Evolutionary conservation across 805 yeast genomes (phyloP).

Genomic region (Candida glaebosa): DNA sequence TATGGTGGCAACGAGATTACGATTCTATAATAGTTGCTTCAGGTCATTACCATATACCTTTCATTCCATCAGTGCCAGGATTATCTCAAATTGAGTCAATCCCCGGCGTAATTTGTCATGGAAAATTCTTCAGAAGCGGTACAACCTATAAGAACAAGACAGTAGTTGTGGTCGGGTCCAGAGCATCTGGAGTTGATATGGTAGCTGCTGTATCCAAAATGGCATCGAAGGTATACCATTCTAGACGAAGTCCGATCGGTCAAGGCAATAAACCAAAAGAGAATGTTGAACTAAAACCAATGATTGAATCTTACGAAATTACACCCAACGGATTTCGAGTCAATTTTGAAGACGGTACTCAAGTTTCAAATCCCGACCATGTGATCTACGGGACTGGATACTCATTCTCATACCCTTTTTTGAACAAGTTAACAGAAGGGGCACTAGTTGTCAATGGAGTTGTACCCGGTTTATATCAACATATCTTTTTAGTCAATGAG

Average conservation of each 20-base stretch:
- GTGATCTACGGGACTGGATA: conserved; percentile 77
- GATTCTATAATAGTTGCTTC: conserved; percentile 44
- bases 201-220: conserved; percentile 20
- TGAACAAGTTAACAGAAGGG: conserved; percentile 31
- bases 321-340: conserved; percentile 32
- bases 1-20: conserved; percentile 36
- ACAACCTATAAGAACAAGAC: conserved; percentile 28
- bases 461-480: conserved; percentile 51
- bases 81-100: conserved; percentile 29
- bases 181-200: conserved; percentile 27
- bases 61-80: conserved; percentile 42
- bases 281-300: conserved; percentile 22
- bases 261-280: conserved; percentile 3
- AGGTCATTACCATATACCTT: conserved; percentile 49
- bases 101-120: conserved; percentile 35
- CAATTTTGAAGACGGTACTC: conserved; percentile 47
- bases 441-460: conserved; percentile 28
- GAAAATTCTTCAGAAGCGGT: conserved; percentile 39
- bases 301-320: conserved; percentile 16
- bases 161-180: conserved; percentile 23
- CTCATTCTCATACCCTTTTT: conserved; percentile 60
- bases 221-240: conserved; percentile 25
- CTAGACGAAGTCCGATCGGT: conserved; percentile 16
- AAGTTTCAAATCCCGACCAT: conserved; percentile 46
- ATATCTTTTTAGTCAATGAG: conserved; percentile 52